A percentile compares a stretch with the other conserved stretches of the same genome.
phyloP scores from a whole-genome alignment of 345 rosid genomes.

The Odontarrhena argentea region DNA sequence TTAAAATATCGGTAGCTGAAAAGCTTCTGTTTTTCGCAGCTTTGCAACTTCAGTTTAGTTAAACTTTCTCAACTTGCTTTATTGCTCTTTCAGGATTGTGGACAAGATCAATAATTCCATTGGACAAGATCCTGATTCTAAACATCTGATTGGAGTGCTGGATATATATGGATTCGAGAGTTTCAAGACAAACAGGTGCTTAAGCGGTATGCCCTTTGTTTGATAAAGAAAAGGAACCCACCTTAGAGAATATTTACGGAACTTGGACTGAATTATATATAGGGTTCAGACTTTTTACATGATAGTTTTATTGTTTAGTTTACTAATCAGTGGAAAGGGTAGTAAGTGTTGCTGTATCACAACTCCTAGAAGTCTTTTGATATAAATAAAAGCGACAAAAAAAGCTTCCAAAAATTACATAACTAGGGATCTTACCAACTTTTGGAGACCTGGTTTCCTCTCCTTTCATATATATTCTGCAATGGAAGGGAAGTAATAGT shows the following conservation, averaged over 20 bases:
- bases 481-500: constrained; percentile 11
- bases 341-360: constrained; percentile 8
- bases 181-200: constrained; percentile 99
- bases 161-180: constrained; percentile 99
- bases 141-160: constrained; percentile 85
- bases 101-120: constrained; percentile 86
- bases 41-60: constrained; percentile 1
- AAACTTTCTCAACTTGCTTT: constrained; percentile 26
- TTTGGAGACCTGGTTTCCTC: constrained; percentile 11
- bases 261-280: constrained; percentile 2
- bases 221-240: constrained; percentile 39
- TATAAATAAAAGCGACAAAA: constrained; percentile 16
- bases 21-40: constrained; percentile 7
- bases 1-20: constrained; percentile 13
- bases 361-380: not conserved
- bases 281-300: constrained; percentile 2
- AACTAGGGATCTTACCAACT: constrained; percentile 1
- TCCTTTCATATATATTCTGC: not conserved
- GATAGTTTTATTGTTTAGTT: constrained; percentile 31
- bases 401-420: not conserved
- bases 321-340: constrained; percentile 22
- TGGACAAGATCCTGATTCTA: constrained; percentile 92
- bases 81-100: constrained; percentile 70
- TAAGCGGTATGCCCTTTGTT: constrained; percentile 66
- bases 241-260: constrained; percentile 11